Base-by-base conservation (phyloP, 345 rosid genomes). In the Pugionium dolabratum region DNA sequence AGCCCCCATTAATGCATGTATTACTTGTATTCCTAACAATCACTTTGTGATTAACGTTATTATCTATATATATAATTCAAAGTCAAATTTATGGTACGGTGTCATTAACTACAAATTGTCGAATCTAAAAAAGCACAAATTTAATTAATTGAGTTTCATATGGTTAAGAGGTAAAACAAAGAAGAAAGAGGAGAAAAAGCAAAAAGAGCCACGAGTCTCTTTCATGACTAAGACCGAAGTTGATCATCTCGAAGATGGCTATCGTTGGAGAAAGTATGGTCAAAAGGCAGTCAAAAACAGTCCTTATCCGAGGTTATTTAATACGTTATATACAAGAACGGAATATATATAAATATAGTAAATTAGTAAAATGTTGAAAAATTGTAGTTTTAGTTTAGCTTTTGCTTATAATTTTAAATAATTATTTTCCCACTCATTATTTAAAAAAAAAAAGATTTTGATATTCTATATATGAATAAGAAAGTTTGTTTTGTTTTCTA, bases 231-330 rank as follows among this genome's bases (percentile, higher is more conserved):
- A 82, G 78, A 84, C 87, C 43, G 95, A 88, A 48, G 76, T 85
- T 35, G 95, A 88, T 77, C 81, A 86, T 76, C 90, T 88, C 46
- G 92, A 88, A 81, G 95, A 88, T 46, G 95, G 95, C 43, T 88
- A 86, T 48, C 79, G 95, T 59, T 88, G 95, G 95, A 82, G 95
- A 76, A 88, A 88, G 69, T 88, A 88, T 60, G 95, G 95, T 67
- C 95, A 88, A 61, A 88, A 88, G 31, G 95, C 95, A 28, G 95
- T 88, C 26, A 86, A 88, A 73, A 82, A 88, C 49, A 88, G 91
- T 73, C 90, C 88, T 62, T 84, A 79, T 73, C 90, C 92, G 36
- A 86, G 92, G 91, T 87, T 59, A 6, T 37, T 46, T 30, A 28
- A 3, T 50, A 18, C 39, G 29, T 7, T 34, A 18, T 18, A 18